Evolutionary conservation across 1,284 basidiomycete species (phyloP), one percentile per base, ranked within the genome.

Genomic region (Serendipita sp.): DNA sequence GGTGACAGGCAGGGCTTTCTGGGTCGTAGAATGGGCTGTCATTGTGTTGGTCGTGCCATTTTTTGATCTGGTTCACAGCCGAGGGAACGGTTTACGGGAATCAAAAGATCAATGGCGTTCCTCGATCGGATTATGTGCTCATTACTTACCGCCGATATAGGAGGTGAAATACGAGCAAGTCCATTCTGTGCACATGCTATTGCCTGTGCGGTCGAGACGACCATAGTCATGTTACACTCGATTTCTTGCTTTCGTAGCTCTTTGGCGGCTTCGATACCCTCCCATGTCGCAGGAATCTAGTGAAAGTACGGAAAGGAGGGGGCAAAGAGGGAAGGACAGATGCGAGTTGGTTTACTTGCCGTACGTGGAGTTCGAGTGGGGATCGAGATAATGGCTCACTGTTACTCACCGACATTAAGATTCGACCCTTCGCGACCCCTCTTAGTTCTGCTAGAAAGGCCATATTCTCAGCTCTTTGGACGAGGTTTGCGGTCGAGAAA

Each of bases 281-380:
- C 53, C 53, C 53, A 58, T n/a, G 53, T 58, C 22, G 53, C 53
- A n/a, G 53, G 53, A 5, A 58, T 35, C 53, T 58, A 58, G 8
- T n/a, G 4, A 26, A 41, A 5, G 38, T 5, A 41, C 13, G 13
- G 38, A 41, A 13, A 41, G 38, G 38, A 41, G 38, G 38, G 38
- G 38, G 13, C 38, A 41, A 41, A 13, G 5, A 41, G 38, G 38
- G 38, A 41, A 6, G 38, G 5, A 5, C 5, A 13, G 13, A 41
- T 41, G 38, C 13, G 6, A 41, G 38, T 41, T 13, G 38, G 38
- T 41, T 41, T 41, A 41, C 38, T 41, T 41, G 38, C 38, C 38
- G 38, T 41, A 41, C 38, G 38, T 41, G 38, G 38, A 41, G 38
- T 41, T 58, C 53, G 22, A 32, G 4, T 58, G 32, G 53, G 53